Evolutionary conservation across 2,329 filamentous ascomycete species (phyloP), one percentile per base, ranked within the genome.

Genomic region (Penicillium sp.): DNA sequence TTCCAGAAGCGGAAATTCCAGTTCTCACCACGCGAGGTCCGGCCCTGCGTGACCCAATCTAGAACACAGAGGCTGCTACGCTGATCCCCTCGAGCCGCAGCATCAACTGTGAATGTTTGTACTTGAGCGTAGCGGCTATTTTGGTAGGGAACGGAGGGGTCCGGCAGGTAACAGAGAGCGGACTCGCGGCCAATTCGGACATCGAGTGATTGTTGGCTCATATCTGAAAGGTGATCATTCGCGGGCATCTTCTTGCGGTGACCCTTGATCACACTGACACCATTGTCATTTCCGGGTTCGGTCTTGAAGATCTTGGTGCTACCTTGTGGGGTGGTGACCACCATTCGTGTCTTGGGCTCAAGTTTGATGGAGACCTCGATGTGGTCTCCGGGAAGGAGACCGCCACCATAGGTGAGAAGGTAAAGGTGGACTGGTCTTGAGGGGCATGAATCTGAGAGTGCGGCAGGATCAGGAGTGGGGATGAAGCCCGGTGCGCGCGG

Each of bases 261-360:
- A 13, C 65, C 66, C 50, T 67, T 68, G 48, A 64, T 65, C 13
- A 65, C 62, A 39, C 58, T 63, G 42, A 59, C 57, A 23, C 52
- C 47, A 26, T 54, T 59, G 33, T 48, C 54, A 47, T 43, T 57
- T 36, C 52, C 61, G 29, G 65, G 61, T 14, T 44, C 83, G 73
- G 91, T 89, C 70, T 94, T 96, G 83, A 96, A 97, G 65, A 99
- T 87, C 77, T 97, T 99, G 56, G 94, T 97, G 75, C 92, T 91
- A 48, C 93, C 93, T 78, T 87, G 84, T 0, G 83, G 77, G 0
- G 79, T 81, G n/a, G 77, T 76, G 28, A 79, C 85, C 8, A 84
- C 76, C 50, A 97, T 83, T 56, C 86, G 87, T 4, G 91, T 87
- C 2, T 77, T 75, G 2, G 80, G 64, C 10, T 84, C 83, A 44